phyloP scores from a whole-genome alignment of 1,284 basidiomycete species.

The Mycosarcoma mackinlayi region DNA sequence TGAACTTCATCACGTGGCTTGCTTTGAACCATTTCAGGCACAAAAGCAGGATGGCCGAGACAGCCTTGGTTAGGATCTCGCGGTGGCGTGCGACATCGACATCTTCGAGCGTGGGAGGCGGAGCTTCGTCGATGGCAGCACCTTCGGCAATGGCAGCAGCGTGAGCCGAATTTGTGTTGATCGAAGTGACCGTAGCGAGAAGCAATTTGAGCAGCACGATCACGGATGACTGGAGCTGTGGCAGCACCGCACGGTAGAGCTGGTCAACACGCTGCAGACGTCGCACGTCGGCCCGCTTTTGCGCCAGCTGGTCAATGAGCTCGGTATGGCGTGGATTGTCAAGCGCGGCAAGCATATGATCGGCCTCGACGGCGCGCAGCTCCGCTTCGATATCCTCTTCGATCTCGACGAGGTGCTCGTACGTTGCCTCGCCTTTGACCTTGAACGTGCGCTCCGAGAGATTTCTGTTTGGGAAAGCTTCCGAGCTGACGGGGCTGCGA shows the following conservation, averaged over 20 bases:
- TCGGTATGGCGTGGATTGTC: slow-evolving; percentile 55
- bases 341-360: slow-evolving; percentile 61
- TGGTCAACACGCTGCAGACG: slow-evolving; percentile 62
- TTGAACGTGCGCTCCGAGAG: slow-evolving; percentile 42
- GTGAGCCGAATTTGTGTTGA: slow-evolving; percentile 62
- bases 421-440: slow-evolving; percentile 56
- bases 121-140: slow-evolving; percentile 69
- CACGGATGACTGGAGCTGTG: slow-evolving; percentile 62
- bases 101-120: slow-evolving; percentile 88
- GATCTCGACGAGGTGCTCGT: slow-evolving; percentile 59
- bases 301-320: slow-evolving; percentile 40
- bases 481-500: slow-evolving; percentile 55
- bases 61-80: slow-evolving; percentile 96
- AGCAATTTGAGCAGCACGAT: slow-evolving; percentile 66
- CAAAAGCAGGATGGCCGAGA: slow-evolving; percentile 90
- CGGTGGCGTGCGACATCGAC: slow-evolving; percentile 93
- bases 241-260: slow-evolving; percentile 60
- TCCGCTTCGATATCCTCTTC: slow-evolving; percentile 57
- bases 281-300: slow-evolving; percentile 59
- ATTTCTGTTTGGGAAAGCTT: slow-evolving; percentile 33
- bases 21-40: slow-evolving; percentile 98
- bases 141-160: slow-evolving; percentile 63
- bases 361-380: slow-evolving; percentile 46
- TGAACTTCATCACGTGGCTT: slow-evolving; percentile 91
- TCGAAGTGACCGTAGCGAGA: slow-evolving; percentile 65